A percentile compares a stretch with the other conserved stretches of the same genome.
Conservation (phyloP, 164 flowering plant species). For the Echeveria elegans region DNA sequence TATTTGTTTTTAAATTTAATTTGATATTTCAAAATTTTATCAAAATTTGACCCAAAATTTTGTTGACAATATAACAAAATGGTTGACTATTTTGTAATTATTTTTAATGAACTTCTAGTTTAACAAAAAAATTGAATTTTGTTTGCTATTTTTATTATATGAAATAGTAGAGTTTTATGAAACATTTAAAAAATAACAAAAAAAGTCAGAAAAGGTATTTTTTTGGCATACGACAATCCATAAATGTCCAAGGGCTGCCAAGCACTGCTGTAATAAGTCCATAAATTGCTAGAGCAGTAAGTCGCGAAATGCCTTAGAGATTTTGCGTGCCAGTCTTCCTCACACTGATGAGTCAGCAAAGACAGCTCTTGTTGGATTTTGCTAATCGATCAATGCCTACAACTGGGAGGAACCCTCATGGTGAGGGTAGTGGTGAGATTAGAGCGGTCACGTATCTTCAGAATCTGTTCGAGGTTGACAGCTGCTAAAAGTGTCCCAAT, state of each 20-base stretch:
- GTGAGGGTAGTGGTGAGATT: slow-evolving; percentile 2
- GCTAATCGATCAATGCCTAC: slow-evolving; percentile 66
- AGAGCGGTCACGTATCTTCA: background rate
- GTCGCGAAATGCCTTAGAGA: too few relatives aligned
- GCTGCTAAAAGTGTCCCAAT: background rate
- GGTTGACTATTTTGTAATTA: too few relatives aligned
- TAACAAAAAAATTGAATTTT: too few relatives aligned
- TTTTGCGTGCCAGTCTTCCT: slow-evolving; percentile 85
- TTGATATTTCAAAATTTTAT: too few relatives aligned
- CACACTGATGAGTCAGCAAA: slow-evolving; percentile 80
- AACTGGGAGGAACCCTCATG: slow-evolving; percentile 17
- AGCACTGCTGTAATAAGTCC: slow-evolving; percentile 30
- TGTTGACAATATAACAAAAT: too few relatives aligned
- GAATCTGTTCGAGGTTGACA: slow-evolving; percentile 8
- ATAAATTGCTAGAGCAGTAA: slow-evolving; percentile 62
- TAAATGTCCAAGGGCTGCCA: slow-evolving; percentile 32
- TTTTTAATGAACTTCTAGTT: too few relatives aligned
- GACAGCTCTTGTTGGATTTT: slow-evolving; percentile 60
- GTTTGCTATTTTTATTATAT: too few relatives aligned
- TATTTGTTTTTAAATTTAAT: too few relatives aligned
- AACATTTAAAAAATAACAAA: too few relatives aligned
- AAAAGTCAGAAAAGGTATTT: slow-evolving; percentile 78
- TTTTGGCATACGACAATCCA: slow-evolving; percentile 55
- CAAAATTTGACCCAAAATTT: too few relatives aligned
- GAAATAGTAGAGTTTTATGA: too few relatives aligned